phyloP scores from a whole-genome alignment of 176 grass and related monocot genomes.

The Oryza rufipogon region DNA sequence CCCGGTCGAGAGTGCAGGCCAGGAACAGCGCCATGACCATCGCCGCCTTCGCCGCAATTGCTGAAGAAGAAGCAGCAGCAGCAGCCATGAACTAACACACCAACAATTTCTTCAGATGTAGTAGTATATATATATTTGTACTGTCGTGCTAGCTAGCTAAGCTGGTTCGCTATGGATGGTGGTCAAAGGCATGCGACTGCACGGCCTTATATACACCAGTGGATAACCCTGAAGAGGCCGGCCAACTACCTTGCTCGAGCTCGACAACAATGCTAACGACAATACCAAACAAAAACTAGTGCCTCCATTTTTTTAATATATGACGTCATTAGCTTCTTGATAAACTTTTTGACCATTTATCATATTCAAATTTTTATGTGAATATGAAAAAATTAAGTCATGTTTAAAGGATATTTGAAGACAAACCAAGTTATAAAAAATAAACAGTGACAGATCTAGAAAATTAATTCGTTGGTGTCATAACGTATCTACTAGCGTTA shows the following conservation, averaged over 20 bases:
- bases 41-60: neutral
- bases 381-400: no score
- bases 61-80: constrained; percentile 18
- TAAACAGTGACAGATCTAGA: no score
- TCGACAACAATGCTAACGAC: neutral
- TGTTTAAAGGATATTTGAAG: no score
- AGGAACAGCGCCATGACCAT: neutral
- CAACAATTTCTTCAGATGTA: neutral
- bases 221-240: neutral
- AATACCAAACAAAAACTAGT: no score
- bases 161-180: neutral
- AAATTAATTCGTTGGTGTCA: no score
- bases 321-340: no score
- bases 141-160: neutral
- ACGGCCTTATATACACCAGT: constrained; percentile 27
- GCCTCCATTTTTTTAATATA: no score
- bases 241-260: neutral
- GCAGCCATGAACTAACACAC: neutral
- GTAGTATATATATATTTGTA: neutral
- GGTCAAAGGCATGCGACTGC: constrained; percentile 12
- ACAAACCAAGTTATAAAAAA: no score
- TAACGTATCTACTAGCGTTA: no score
- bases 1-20: neutral
- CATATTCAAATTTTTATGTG: no score
- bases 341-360: no score